Base-by-base conservation (phyloP, 257 asterid species). In the Paraleonurus japonicus region DNA sequence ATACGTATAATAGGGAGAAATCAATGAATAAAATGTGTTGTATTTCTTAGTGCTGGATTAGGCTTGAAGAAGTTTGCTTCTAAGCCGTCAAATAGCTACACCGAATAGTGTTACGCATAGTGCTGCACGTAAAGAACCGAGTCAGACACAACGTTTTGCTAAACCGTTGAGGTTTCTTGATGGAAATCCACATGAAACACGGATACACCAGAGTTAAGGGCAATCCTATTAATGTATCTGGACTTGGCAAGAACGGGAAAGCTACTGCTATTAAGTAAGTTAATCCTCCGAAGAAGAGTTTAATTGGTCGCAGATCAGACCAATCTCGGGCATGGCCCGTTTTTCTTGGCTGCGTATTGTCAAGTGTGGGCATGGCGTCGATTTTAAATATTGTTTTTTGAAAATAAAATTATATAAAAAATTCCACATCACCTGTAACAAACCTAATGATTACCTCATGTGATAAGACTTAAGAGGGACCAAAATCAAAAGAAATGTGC, bases 181-280 rank as follows among this genome's bases (percentile, higher is more conserved):
- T 81, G 19, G 82, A 73, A 35, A 85, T 54, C 94, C 94, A 89
- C 92, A 88, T 92, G 73, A 89, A 76, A 71, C 96, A 92, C 5
- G 98, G 98, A 54, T 88, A 89, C 1, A 73, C 83, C 23, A 86
- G 51, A 3, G 89, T 82, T 1, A 92, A 65, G 8, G 89, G 96
- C 45, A 89, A 72, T 0, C 96, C 96, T 1, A 88, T 28, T 8
- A 92, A 64, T 0, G 78, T 51, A 1, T 82, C 94, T 60, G 89
- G 39, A 13, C 80, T 77, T 26, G 89, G 86, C 63, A 89, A 65
- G 71, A 92, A 89, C 0, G 96, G 96, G 60, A 89, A 82, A 1
- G 90, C 85, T 47, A 82, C 79, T 0, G 98, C 78, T 30, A 84
- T 61, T 5, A 88, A 80, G 41, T 82, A 89, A 4, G 88, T 55